A percentile compares a stretch with the other conserved stretches of the same genome.
These are phyloP conservation scores for Leptosphaerulina australis DNA, from an alignment of 2,329 filamentous ascomycete species.

Conservation along the genomic window DNA sequence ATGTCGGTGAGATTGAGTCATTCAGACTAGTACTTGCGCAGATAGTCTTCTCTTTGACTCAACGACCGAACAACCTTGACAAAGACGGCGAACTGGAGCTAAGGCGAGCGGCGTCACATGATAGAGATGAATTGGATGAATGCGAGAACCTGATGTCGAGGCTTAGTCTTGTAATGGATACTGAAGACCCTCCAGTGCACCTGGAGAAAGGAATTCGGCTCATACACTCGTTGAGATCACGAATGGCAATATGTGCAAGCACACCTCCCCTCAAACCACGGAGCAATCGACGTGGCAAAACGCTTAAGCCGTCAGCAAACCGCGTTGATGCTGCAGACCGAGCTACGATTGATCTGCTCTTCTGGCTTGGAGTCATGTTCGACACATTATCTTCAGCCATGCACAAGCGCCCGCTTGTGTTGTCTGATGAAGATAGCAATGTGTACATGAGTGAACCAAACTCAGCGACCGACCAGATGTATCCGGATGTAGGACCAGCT, in stretches of 20 bases:
- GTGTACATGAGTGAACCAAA: slow-evolving; percentile 31
- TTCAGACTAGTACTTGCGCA: slow-evolving; percentile 54
- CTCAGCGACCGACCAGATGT: slow-evolving; percentile 5
- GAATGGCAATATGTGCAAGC: slow-evolving; percentile 33
- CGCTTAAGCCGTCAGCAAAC: slow-evolving; percentile 21
- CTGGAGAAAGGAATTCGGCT: slow-evolving; percentile 51
- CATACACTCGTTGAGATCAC: slow-evolving; percentile 46
- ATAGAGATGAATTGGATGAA: slow-evolving; percentile 13
- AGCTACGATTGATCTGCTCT: slow-evolving; percentile 60
- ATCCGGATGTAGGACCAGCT: slow-evolving; percentile 1
- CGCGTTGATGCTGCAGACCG: slow-evolving; percentile 45
- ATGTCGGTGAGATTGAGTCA: slow-evolving; percentile 51
- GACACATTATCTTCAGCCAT: slow-evolving; percentile 64
- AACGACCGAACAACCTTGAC: slow-evolving; percentile 43
- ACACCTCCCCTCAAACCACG: slow-evolving; percentile 18
- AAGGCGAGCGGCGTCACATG: background rate
- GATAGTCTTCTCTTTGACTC: slow-evolving; percentile 55
- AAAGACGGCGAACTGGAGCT: background rate
- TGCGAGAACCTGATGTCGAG: slow-evolving; percentile 42
- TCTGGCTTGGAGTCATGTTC: slow-evolving; percentile 66
- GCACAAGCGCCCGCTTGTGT: slow-evolving; percentile 54
- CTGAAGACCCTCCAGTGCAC: slow-evolving; percentile 47
- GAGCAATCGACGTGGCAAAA: slow-evolving; percentile 18
- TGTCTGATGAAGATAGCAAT: slow-evolving; percentile 56
- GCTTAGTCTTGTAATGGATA: slow-evolving; percentile 42